These are phyloP conservation scores for Eucalyptus pauciflora DNA, from an alignment of 345 rosid genomes.

Conservation along the genomic window DNA sequence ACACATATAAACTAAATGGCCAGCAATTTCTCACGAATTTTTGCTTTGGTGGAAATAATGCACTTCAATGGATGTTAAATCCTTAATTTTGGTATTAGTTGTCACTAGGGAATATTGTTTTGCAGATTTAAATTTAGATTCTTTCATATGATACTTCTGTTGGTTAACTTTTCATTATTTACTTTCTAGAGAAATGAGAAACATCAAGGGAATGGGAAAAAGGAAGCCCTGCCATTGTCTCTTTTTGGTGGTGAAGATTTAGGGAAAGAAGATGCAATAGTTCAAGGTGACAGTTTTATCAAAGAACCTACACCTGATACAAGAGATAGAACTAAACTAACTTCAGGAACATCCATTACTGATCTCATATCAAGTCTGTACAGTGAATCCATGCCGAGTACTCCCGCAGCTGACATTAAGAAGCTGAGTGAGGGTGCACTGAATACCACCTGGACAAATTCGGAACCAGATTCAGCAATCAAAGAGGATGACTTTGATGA, in stretches of 20 bases:
- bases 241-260: slow-evolving; percentile 47
- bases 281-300: slow-evolving; percentile 22
- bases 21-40: neutral
- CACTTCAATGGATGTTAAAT: neutral
- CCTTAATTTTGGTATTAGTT: neutral
- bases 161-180: neutral
- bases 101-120: neutral
- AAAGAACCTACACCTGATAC: neutral
- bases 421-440: slow-evolving; percentile 14
- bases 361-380: slow-evolving; percentile 82
- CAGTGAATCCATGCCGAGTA: slow-evolving; percentile 39
- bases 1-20: neutral
- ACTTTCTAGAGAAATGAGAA: slow-evolving; percentile 24
- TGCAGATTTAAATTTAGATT: neutral
- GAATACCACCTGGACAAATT: slow-evolving; percentile 8
- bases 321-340: slow-evolving; percentile 13
- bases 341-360: slow-evolving; percentile 27
- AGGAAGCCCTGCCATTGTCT: slow-evolving; percentile 53
- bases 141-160: neutral
- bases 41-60: neutral
- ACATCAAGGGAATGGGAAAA: slow-evolving; percentile 13
- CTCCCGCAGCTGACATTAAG: slow-evolving; percentile 12
- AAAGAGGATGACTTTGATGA: slow-evolving; percentile 38
- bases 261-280: slow-evolving; percentile 26
- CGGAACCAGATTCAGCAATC: slow-evolving; percentile 8